phyloP scores from a whole-genome alignment of 2,329 filamentous ascomycete genomes.

The Diplodia sapinea region DNA sequence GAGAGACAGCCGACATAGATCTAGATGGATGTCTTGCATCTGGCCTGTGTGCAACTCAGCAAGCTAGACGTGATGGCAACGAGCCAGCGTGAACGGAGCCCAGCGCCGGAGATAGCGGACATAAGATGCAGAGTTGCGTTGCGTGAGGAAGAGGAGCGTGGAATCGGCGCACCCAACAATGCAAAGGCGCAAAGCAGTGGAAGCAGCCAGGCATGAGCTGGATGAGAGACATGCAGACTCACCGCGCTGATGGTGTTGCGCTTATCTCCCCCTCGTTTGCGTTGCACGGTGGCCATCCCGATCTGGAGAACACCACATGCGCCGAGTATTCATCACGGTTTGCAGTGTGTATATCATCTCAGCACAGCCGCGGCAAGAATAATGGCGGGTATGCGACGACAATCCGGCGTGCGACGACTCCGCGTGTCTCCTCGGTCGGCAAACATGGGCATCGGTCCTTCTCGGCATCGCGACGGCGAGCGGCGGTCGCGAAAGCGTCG shows the following conservation, averaged over 20 bases:
- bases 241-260: conserved; percentile 2
- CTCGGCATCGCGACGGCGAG: conserved; percentile 1
- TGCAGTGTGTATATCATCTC: conserved; percentile 3
- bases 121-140: neutral
- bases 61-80: neutral
- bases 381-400: neutral
- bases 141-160: neutral
- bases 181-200: neutral
- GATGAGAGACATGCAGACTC: conserved; percentile 11
- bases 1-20: conserved; percentile 7
- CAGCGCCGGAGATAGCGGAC: conserved; percentile 18
- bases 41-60: conserved; percentile 17
- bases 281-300: conserved; percentile 12
- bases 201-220: conserved; percentile 7
- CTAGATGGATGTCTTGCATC: conserved; percentile 18
- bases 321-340: neutral
- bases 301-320: conserved; percentile 19
- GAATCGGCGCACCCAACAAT: neutral
- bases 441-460: conserved; percentile 15
- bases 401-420: neutral
- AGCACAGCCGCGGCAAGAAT: neutral
- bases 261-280: conserved; percentile 4
- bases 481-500: neutral
- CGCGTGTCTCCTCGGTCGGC: neutral
- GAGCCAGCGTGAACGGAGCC: neutral